Evolutionary conservation across 257 asterid species (phyloP), one percentile per base, ranked within the genome.

Genomic region (Nicotiana tomentosiformis): DNA sequence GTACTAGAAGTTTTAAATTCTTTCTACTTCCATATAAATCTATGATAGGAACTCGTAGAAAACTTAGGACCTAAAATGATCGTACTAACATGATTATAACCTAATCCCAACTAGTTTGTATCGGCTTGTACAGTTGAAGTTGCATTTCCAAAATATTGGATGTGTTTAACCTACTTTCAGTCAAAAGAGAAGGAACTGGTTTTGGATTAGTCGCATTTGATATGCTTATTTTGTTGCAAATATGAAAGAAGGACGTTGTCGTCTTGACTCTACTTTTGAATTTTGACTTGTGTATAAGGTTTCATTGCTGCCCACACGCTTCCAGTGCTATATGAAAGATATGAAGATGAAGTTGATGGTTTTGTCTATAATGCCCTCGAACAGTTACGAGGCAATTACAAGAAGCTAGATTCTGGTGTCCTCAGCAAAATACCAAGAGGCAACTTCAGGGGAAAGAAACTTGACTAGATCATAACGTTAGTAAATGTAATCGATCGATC

Each of bases 301-400:
- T 93, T 94, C 84, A 87, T 96, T 64, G 93, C 90, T 14, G 99
- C 98, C 14, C 98, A 94, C 89, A 92, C 95, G 5, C 86, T 96
- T 80, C 99, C 99, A 0, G 89, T 91, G 61, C 79, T 96, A 77
- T 96, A 96, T 14, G 99, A 94, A 67, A 87, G 86, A 89, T 94
- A 96, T 17, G 97, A 94, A 9, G 92, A 96, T 76, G 84, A 96
- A 86, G 84, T 96, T 0, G 98, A 96, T 81, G 89, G 86, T 61
- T 96, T 94, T 49, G 88, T 89, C 23, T 53, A 66, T 66, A 90
- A 83, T 43, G 89, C 84, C 43, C 74, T 94, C 5, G 91, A 84
- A 1, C 93, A 89, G 87, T 85, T 94, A 66, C 92, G 84, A 57
- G 91, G 89, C 87, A 90, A 90, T 51, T 96, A 92, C 87, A 79